Evolutionary conservation across 495 filamentous ascomycete species (phyloP), one percentile per base, ranked within the genome.

Genomic region (Glarea lozoyensis): DNA sequence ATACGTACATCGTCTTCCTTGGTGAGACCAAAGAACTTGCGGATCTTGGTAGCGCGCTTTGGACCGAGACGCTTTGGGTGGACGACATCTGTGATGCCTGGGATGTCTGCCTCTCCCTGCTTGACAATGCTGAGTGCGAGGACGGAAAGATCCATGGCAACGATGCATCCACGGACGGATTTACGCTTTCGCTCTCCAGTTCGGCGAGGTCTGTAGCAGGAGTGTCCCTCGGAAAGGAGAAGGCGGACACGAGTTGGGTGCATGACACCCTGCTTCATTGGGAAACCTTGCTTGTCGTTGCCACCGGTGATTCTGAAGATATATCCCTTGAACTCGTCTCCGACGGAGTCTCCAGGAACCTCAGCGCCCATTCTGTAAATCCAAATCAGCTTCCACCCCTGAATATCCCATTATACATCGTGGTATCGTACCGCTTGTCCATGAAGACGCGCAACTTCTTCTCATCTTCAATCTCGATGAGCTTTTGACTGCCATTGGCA

Each of bases 251-350:
- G 88, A 66, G 86, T 94, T 50, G 92, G 92, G 61, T 94, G 88
- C 81, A 98, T 84, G 59, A 92, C 88, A 71, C 92, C 92, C 81
- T 98, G 92, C 84, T 97, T 97, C 92, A 98, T 98, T 50, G 92
- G 92, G 77, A 98, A 98, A 73, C 92, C 92, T 75, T 98, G 92
- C 85, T 98, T 98, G 84, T 98, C 92, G 82, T 98, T 98, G 67
- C 93, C 92, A 64, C 92, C 92, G 60, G 92, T 98, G 72, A 98
- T 96, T 64, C 81, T 84, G 79, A 89, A 82, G 71, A 93, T 79
- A 74, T 97, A 98, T 66, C 92, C 92, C 76, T 92, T 93, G 84
- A 90, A 98, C 72, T 98, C 92, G 64, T 94, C 85, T 55, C 92
- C 93, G 59, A 98, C 79, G 62, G 79, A 81, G 69, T 98, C 92